Evolutionary conservation across 306 rosid species (phyloP).

Genomic region (Sphenostylis stenocarpa): DNA sequence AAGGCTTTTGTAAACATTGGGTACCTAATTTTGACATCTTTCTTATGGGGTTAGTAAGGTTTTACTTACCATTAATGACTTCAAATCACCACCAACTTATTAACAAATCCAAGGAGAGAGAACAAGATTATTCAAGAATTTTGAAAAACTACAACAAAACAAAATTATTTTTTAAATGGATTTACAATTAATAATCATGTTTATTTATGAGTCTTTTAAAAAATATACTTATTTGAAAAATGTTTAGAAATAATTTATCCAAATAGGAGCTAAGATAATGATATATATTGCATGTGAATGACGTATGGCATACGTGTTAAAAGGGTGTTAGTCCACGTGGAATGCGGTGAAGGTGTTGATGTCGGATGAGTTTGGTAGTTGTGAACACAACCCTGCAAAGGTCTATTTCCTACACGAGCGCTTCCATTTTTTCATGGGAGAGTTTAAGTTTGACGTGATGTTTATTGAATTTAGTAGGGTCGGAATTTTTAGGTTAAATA

Average conservation of each 20-base stretch:
- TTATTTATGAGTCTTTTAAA: too few species aligned
- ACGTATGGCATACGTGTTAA: slow-evolving; percentile 46
- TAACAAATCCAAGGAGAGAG: slow-evolving; percentile 32
- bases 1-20: slow-evolving; percentile 43
- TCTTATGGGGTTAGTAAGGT: slow-evolving; percentile 57
- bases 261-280: too few species aligned
- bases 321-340: background rate
- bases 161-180: too few species aligned
- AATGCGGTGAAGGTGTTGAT: background rate
- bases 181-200: too few species aligned
- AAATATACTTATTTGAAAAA: too few species aligned
- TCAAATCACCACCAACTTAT: slow-evolving; percentile 48
- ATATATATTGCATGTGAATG: slow-evolving; percentile 51
- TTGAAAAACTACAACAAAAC: background rate
- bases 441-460: slow-evolving; percentile 30
- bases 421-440: slow-evolving; percentile 33
- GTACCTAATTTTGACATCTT: slow-evolving; percentile 71
- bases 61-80: slow-evolving; percentile 72
- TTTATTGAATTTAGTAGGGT: too few species aligned
- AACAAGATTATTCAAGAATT: slow-evolving; percentile 8
- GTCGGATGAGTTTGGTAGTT: slow-evolving; percentile 22
- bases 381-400: slow-evolving; percentile 27
- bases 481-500: too few species aligned
- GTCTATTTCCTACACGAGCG: slow-evolving; percentile 35
- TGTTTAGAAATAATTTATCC: too few species aligned